Evolutionary conservation across 345 rosid species (phyloP).

Genomic region (Lumnitzera racemosa): DNA sequence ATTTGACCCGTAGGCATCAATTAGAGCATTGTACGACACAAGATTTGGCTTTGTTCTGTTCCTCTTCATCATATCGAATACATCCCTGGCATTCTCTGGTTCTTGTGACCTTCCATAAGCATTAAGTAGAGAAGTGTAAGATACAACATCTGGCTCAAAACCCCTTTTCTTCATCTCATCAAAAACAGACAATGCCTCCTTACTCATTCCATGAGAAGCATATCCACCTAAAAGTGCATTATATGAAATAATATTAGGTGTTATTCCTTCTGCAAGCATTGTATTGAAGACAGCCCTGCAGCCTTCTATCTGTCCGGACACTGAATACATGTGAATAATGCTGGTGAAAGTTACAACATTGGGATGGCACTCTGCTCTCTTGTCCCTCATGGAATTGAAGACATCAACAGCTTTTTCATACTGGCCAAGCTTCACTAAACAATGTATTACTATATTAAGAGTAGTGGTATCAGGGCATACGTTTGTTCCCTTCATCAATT

Average conservation of each 20-base stretch:
- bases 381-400: conserved; percentile 79
- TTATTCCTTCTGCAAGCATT: conserved; percentile 84
- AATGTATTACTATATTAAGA: conserved; percentile 67
- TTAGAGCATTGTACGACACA: conserved; percentile 71
- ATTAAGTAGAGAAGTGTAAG: conserved; percentile 76
- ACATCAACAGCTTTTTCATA: conserved; percentile 58
- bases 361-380: conserved; percentile 58
- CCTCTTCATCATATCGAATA: conserved; percentile 66
- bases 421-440: conserved; percentile 70
- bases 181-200: conserved; percentile 67
- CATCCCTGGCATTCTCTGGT: conserved; percentile 66
- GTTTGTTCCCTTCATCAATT: conserved; percentile 81
- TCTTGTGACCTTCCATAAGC: conserved; percentile 84
- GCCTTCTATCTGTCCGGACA: conserved; percentile 63
- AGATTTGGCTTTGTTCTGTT: conserved; percentile 63
- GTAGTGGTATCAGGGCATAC: conserved; percentile 85
- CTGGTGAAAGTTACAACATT: conserved; percentile 79
- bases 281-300: conserved; percentile 64
- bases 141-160: conserved; percentile 68
- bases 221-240: conserved; percentile 77
- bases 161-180: conserved; percentile 56
- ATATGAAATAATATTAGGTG: conserved; percentile 70
- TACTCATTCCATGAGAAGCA: conserved; percentile 79
- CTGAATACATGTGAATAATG: conserved; percentile 67
- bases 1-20: conserved; percentile 90